Conservation (phyloP, 768 basidiomycete species). For the Trametes villosa region DNA sequence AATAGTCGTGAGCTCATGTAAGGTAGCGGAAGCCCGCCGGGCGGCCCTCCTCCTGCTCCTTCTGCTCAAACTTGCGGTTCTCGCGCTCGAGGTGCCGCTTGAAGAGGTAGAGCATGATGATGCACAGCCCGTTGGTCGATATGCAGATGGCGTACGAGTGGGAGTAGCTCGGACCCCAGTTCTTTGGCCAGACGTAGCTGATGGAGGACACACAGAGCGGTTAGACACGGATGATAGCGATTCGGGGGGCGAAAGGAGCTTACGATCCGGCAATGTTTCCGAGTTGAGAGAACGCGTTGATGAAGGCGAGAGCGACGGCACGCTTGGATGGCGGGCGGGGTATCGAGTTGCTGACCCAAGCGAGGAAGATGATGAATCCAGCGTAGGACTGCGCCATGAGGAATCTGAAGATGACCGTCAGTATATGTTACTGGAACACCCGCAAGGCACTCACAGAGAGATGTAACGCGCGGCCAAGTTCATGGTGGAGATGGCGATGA, state of each 20-base stretch:
- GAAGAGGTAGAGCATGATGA: slow-evolving; percentile 44
- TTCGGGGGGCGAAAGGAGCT: slow-evolving; percentile 36
- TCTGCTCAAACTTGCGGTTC: slow-evolving; percentile 39
- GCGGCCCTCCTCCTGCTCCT: slow-evolving; percentile 47
- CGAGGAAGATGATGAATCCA: slow-evolving; percentile 67
- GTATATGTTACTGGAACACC: too few relatives aligned
- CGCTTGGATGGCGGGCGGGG: slow-evolving; percentile 82
- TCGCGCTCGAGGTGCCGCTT: slow-evolving; percentile 35
- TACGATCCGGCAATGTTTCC: slow-evolving; percentile 87
- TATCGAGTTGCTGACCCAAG: slow-evolving; percentile 62
- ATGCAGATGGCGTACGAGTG: slow-evolving; percentile 78
- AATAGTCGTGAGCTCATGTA: slow-evolving; percentile 15
- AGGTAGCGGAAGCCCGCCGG: slow-evolving; percentile 47
- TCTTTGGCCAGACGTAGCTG: slow-evolving; percentile 67
- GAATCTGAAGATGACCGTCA: slow-evolving; percentile 50
- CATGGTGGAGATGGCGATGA: slow-evolving; percentile 67
- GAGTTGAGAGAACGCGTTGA: slow-evolving; percentile 80
- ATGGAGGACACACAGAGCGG: slow-evolving; percentile 39
- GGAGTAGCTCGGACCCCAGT: slow-evolving; percentile 73
- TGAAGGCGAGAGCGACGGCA: slow-evolving; percentile 79
- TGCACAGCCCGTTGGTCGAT: slow-evolving; percentile 49
- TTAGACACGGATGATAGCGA: not conserved
- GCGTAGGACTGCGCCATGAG: slow-evolving; percentile 77
- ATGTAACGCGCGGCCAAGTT: slow-evolving; percentile 66
- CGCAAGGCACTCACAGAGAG: too few relatives aligned